Base-by-base conservation (phyloP, 331 rosid species). In the Malus hybrid region DNA sequence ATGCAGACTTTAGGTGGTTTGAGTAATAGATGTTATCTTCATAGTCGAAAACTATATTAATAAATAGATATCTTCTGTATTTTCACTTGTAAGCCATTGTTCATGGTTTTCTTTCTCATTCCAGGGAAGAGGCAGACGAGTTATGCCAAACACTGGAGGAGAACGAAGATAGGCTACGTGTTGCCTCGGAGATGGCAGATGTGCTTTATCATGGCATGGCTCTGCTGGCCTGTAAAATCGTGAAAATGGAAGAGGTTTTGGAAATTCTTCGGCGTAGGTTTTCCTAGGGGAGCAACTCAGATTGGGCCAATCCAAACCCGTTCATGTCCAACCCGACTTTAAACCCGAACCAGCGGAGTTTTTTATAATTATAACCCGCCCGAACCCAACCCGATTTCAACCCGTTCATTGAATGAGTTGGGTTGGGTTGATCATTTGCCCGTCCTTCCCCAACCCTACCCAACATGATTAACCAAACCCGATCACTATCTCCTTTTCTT, bases 101-200 rank as follows among this genome's bases (percentile, higher is more conserved):
- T 34, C n/a, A 7, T 50, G 44, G 28, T 70, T 64, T 59, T 76
- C 76, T 67, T 70, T 39, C 29, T 57, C 20, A 22, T 20, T 48
- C 69, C 82, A 91, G 98, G 84, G 96, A 94, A 78, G 98, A 91
- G 80, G 97, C 93, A 9, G 87, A 79, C 10, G 97, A 94, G 84
- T 80, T 91, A 78, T 91, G 97, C 80, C 86, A 76, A 84, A 91
- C 97, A 60, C 79, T 91, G 15, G 97, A 93, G 87, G 86, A 88
- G 46, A 82, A 78, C 3, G 97, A 91, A 87, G 90, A 87, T 67
- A 86, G 81, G 80, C 78, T 88, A n/a, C 92, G 85, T 0, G 74
- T 89, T 71, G 93, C 97, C 19, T 87, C 97, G 11, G 98, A 93
- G 87, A 90, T 90, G 95, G 98, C 91, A 28, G 96, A 93, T 78